phyloP scores from a whole-genome alignment of 1,284 basidiomycete genomes.

The Ceratobasidium sp. region DNA sequence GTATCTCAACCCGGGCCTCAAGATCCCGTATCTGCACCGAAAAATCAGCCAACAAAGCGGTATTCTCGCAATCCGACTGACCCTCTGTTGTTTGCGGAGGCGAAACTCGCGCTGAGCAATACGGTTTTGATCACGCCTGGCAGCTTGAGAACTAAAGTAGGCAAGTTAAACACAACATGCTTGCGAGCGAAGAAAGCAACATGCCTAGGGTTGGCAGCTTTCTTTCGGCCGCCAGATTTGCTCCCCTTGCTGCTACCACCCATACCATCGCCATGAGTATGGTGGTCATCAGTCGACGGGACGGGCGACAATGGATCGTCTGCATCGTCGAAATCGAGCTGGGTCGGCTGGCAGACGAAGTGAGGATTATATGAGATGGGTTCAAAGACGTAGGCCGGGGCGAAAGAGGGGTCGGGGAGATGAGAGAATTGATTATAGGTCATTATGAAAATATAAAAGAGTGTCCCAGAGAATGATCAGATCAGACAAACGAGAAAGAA shows the following conservation, averaged over 20 bases:
- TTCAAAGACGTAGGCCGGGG: background rate
- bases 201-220: slow-evolving; percentile 40
- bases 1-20: slow-evolving; percentile 87
- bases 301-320: slow-evolving; percentile 27
- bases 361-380: background rate
- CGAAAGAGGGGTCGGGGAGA: slow-evolving; percentile 2
- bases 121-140: slow-evolving; percentile 86
- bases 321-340: slow-evolving; percentile 28
- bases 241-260: background rate
- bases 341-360: background rate
- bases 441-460: slow-evolving; percentile 21
- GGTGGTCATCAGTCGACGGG: slow-evolving; percentile 19
- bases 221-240: slow-evolving; percentile 37
- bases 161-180: slow-evolving; percentile 8
- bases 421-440: slow-evolving; percentile 14
- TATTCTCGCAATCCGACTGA: slow-evolving; percentile 47
- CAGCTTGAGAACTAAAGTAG: slow-evolving; percentile 74
- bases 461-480: slow-evolving; percentile 24
- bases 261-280: background rate
- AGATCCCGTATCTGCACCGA: slow-evolving; percentile 83
- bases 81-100: slow-evolving; percentile 85
- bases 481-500: slow-evolving; percentile 28
- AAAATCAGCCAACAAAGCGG: slow-evolving; percentile 12
- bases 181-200: slow-evolving; percentile 12
- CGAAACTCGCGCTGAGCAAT: slow-evolving; percentile 93